Conservation (phyloP, 371 early-diverging fungal species). For the Haplosporangium sp. region DNA sequence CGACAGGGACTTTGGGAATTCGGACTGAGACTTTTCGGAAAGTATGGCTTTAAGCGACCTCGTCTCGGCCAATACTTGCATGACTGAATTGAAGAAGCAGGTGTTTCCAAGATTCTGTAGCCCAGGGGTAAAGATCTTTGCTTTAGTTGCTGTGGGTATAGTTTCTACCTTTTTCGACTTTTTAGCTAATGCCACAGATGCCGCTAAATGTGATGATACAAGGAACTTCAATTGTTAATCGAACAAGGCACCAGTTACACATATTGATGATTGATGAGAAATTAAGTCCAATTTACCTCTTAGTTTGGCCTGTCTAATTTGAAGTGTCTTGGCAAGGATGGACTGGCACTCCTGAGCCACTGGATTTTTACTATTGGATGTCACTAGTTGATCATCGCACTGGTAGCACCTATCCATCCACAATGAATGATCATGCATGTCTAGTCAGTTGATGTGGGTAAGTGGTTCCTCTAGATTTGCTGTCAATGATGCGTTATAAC, state of each 20-base stretch:
- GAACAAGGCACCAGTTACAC: background rate
- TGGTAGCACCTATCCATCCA: conserved; percentile 51
- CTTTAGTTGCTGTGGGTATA: conserved; percentile 17
- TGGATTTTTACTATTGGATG: conserved; percentile 44
- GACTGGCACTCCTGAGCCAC: conserved; percentile 36
- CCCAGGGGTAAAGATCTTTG: conserved; percentile 67
- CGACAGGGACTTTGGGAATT: conserved; percentile 30
- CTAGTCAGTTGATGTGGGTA: background rate
- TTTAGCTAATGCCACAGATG: conserved; percentile 23
- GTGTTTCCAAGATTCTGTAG: conserved; percentile 91
- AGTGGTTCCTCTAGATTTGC: background rate
- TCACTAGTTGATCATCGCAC: conserved; percentile 37
- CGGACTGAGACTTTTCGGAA: conserved; percentile 2
- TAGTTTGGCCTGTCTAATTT: conserved; percentile 30
- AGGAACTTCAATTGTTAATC: too few species aligned
- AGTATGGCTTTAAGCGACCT: conserved; percentile 36
- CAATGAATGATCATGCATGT: background rate
- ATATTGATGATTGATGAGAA: background rate
- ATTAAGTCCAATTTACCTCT: conserved; percentile 13
- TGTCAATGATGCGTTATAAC: conserved; percentile 6
- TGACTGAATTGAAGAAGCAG: conserved; percentile 89
- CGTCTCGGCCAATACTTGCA: conserved; percentile 69
- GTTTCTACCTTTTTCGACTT: conserved; percentile 24
- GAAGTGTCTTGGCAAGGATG: conserved; percentile 17
- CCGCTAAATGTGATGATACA: background rate